A percentile compares a stretch with the other conserved stretches of the same genome.
These are phyloP conservation scores for Linum tenue DNA, from an alignment of 345 rosid genomes.

Conservation along the genomic window DNA sequence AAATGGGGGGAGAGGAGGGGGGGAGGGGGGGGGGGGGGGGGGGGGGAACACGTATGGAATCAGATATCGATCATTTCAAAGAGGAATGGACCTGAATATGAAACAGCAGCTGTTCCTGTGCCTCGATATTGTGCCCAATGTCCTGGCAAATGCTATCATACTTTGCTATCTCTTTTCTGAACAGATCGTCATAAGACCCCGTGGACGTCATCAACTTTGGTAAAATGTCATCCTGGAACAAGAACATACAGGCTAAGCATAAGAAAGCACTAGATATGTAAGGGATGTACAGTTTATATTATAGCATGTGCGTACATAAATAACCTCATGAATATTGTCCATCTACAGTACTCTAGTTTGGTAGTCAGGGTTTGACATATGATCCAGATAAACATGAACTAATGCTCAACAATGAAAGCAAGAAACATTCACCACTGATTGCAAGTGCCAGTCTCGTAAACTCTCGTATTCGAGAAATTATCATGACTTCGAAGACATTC, in stretches of 20 bases:
- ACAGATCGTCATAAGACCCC: slow-evolving; percentile 89
- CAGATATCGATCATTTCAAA: not conserved
- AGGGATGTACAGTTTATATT: not conserved
- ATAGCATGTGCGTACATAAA: not conserved
- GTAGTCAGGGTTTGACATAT: no score
- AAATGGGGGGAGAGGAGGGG: not conserved
- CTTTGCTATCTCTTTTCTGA: slow-evolving; percentile 85
- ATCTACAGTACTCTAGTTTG: no score
- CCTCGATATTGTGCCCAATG: slow-evolving; percentile 78
- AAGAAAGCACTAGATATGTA: not conserved
- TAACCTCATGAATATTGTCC: no score
- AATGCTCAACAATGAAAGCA: no score
- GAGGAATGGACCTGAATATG: slow-evolving; percentile 72
- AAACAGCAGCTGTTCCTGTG: slow-evolving; percentile 76
- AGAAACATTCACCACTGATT: not conserved
- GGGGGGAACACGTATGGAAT: not conserved
- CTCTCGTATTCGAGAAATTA: not conserved
- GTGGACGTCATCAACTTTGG: slow-evolving; percentile 90
- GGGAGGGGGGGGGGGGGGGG: not conserved
- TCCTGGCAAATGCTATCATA: slow-evolving; percentile 79
- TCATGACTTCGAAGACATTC: not conserved
- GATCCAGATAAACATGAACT: no score
- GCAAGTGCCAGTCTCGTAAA: not conserved
- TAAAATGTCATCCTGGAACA: slow-evolving; percentile 82
- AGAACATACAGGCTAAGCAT: slow-evolving; percentile 13